A percentile compares a stretch with the other conserved stretches of the same genome.
These are phyloP conservation scores for Penicillium lividum DNA, from an alignment of 495 filamentous ascomycete species.

Conservation along the genomic window DNA sequence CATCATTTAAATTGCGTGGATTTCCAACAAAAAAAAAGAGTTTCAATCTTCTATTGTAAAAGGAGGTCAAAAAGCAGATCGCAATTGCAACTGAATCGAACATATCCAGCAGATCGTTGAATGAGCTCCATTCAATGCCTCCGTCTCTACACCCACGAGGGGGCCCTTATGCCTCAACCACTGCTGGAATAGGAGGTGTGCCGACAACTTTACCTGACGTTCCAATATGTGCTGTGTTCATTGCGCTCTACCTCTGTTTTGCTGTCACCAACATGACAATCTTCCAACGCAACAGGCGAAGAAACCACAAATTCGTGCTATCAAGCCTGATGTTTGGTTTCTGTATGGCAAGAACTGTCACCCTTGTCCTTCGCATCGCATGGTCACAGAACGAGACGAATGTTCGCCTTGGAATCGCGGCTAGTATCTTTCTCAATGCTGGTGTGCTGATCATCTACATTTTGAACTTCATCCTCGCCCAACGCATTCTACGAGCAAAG, in stretches of 20 bases:
- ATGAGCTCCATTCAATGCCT: no score
- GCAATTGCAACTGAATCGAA: no score
- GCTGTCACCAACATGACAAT: constrained; percentile 66
- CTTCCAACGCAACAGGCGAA: constrained; percentile 56
- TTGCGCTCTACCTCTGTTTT: constrained; percentile 60
- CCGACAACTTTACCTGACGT: constrained; percentile 61
- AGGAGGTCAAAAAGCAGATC: no score
- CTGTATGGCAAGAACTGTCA: constrained; percentile 68
- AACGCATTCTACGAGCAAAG: constrained; percentile 72
- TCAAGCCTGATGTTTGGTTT: constrained; percentile 73
- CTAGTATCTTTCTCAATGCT: constrained; percentile 72
- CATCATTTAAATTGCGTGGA: no score
- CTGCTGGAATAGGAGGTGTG: constrained; percentile 58
- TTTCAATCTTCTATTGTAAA: no score
- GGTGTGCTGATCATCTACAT: constrained; percentile 78
- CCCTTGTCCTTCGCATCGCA: constrained; percentile 63
- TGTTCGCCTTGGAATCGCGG: constrained; percentile 63
- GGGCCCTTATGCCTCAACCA: constrained; percentile 42
- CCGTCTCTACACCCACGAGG: constrained; percentile 1
- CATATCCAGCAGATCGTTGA: no score
- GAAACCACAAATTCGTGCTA: constrained; percentile 69
- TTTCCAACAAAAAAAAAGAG: no score
- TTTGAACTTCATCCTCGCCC: constrained; percentile 75
- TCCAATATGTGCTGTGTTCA: constrained; percentile 64
- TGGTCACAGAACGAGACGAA: constrained; percentile 45